phyloP scores from a whole-genome alignment of 139 green algal genomes.

The Ulvella scutata region DNA sequence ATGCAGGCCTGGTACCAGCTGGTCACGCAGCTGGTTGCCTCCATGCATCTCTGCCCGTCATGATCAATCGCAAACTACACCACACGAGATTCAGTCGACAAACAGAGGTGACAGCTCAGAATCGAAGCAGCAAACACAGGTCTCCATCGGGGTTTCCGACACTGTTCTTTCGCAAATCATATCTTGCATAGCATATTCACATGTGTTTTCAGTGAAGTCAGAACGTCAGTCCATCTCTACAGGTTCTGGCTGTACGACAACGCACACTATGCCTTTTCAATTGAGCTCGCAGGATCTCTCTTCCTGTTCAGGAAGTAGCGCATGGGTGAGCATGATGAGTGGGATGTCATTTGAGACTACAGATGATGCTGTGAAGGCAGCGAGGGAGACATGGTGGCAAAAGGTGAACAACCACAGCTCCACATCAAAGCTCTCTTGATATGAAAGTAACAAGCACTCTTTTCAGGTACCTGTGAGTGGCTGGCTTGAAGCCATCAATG shows the following conservation, averaged over 20 bases:
- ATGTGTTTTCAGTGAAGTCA: no score
- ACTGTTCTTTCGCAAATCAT: no score
- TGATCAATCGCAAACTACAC: no score
- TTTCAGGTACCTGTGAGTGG: background rate
- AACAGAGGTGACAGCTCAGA: no score
- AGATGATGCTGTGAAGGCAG: background rate
- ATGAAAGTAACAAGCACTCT: background rate
- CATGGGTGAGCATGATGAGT: background rate
- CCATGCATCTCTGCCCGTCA: no score
- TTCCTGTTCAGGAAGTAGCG: background rate
- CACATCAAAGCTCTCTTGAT: background rate
- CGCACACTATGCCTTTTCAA: background rate
- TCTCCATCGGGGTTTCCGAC: no score
- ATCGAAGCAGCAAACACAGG: no score
- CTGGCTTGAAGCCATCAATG: background rate
- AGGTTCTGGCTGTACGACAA: background rate
- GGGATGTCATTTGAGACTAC: background rate
- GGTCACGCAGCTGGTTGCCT: no score
- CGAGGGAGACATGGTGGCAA: background rate
- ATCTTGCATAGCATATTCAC: no score
- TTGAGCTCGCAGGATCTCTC: background rate
- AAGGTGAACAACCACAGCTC: background rate
- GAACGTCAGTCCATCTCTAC: no score
- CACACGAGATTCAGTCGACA: no score
- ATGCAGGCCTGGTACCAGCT: no score